Conservation (phyloP, 1,284 basidiomycete genomes). For the Ganoderma meredithae region DNA sequence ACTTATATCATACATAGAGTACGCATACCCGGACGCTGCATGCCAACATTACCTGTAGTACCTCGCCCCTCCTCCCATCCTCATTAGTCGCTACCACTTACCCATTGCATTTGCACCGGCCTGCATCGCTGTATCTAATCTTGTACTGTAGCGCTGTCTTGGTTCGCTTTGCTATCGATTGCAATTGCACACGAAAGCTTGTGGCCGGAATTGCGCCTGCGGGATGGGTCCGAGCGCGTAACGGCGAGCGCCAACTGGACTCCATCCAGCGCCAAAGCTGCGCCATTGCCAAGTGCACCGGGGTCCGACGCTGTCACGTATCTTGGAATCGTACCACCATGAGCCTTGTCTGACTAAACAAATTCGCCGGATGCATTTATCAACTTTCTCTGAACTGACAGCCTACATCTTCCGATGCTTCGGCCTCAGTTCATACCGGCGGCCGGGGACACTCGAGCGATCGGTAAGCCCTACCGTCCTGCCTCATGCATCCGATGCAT, state of each 20-base stretch:
- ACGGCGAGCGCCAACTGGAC: too few relatives aligned
- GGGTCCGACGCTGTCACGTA: too few relatives aligned
- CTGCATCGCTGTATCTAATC: conserved; percentile 32
- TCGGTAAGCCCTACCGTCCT: too few relatives aligned
- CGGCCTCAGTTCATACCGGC: not conserved
- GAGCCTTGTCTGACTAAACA: not conserved
- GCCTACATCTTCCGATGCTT: not conserved
- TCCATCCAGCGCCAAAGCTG: too few relatives aligned
- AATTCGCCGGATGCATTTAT: not conserved
- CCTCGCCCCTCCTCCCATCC: not conserved
- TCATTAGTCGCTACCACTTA: too few relatives aligned
- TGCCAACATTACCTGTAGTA: conserved; percentile 11
- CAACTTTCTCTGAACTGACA: not conserved
- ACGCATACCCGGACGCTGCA: conserved; percentile 15
- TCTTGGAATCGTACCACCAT: not conserved
- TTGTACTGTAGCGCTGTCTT: conserved; percentile 32
- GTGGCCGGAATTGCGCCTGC: not conserved
- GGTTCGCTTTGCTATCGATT: conserved; percentile 27
- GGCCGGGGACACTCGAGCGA: not conserved
- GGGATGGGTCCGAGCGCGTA: not conserved
- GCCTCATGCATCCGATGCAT: too few relatives aligned
- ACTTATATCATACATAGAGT: conserved; percentile 20
- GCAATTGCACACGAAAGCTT: conserved; percentile 21
- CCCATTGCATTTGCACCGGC: not conserved
- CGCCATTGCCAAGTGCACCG: too few relatives aligned